Evolutionary conservation across 192 early-diverging fungal species (phyloP).

Genomic region (Podila verticillata): DNA sequence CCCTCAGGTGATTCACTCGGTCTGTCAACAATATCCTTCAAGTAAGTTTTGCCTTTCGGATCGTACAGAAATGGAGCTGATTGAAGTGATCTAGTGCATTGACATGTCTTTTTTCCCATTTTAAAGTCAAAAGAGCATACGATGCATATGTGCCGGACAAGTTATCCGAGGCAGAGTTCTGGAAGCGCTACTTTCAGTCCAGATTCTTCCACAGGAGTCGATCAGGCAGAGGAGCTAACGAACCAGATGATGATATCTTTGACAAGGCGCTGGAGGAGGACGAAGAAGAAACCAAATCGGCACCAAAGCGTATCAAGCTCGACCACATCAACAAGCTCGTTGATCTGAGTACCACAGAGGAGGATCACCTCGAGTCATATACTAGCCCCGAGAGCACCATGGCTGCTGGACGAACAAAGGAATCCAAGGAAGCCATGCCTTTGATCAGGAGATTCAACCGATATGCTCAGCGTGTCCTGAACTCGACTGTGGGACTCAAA

Average conservation of each 20-base stretch:
- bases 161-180: constrained; percentile 82
- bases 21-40: constrained; percentile 90
- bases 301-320: constrained; percentile 59
- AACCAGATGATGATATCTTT: constrained; percentile 79
- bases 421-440: constrained; percentile 67
- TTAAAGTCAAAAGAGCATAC: constrained; percentile 81
- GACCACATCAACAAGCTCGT: constrained; percentile 73
- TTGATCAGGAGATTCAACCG: constrained; percentile 91
- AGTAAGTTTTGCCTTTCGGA: constrained; percentile 47
- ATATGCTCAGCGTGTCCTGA: constrained; percentile 85
- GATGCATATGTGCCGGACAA: constrained; percentile 84
- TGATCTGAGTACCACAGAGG: constrained; percentile 82
- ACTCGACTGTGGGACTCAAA: constrained; percentile 48
- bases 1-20: constrained; percentile 88
- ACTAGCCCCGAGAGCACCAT: constrained; percentile 38
- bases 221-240: constrained; percentile 56
- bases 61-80: not conserved
- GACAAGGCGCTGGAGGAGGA: constrained; percentile 81
- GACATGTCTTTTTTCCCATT: not conserved
- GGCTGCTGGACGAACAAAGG: constrained; percentile 35
- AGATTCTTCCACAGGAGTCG: constrained; percentile 88
- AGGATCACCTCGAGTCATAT: constrained; percentile 76
- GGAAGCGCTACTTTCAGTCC: constrained; percentile 86
- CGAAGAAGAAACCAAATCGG: constrained; percentile 62
- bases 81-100: not conserved